A percentile compares a stretch with the other conserved stretches of the same genome.
phyloP scores from a whole-genome alignment of 176 grass and related monocot species.

The Phoenix dactylifera region DNA sequence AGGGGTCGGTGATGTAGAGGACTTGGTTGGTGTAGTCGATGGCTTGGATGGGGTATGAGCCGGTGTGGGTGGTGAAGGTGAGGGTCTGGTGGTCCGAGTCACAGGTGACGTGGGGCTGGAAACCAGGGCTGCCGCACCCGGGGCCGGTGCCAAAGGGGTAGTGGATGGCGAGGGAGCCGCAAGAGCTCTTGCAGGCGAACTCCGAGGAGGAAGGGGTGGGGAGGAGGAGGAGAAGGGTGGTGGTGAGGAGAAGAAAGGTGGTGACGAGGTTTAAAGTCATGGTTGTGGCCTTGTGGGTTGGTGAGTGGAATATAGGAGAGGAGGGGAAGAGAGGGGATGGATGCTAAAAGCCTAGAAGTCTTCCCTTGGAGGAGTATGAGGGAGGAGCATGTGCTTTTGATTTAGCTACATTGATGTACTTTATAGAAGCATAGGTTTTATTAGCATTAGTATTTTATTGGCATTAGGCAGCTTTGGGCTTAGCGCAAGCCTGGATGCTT shows the following conservation, averaged over 20 bases:
- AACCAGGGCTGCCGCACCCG: constrained; percentile 18
- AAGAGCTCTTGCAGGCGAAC: constrained; percentile 17
- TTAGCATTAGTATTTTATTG: no score
- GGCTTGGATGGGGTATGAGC: constrained; percentile 18
- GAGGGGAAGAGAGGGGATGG: no score
- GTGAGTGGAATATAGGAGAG: no score
- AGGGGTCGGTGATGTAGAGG: constrained; percentile 18
- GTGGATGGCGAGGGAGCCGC: constrained; percentile 12
- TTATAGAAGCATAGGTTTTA: no score
- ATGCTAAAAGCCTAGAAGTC: no score
- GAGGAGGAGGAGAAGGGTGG: background rate
- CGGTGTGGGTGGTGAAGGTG: constrained; percentile 17
- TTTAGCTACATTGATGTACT: no score
- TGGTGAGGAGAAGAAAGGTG: background rate
- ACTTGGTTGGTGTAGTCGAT: constrained; percentile 27
- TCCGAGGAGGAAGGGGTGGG: background rate
- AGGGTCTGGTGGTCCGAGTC: background rate
- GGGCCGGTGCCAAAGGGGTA: constrained; percentile 24
- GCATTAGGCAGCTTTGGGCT: no score
- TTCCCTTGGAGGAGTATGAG: no score
- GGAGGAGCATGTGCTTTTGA: no score
- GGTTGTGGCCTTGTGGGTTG: background rate
- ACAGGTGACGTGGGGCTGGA: constrained; percentile 21
- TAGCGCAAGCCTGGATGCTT: no score
- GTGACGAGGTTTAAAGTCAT: background rate